These are phyloP conservation scores for Henningerozyma blattae DNA, from an alignment of 805 yeast species.

Conservation along the genomic window DNA sequence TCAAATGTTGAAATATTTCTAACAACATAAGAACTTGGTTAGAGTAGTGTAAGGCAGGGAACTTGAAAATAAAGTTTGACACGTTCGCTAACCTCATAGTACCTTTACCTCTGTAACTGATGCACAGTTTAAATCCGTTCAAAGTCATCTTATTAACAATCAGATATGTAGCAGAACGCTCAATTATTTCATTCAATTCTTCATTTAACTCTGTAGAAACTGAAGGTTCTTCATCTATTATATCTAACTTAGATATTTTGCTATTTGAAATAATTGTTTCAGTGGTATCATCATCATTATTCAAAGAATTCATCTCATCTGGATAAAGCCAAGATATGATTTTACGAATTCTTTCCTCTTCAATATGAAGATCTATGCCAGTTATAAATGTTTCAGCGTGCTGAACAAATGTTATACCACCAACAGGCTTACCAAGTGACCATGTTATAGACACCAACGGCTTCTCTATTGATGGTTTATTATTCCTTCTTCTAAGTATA, in stretches of 20 bases:
- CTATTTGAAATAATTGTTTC: background rate
- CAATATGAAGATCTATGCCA: conserved; percentile 65
- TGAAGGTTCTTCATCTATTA: background rate
- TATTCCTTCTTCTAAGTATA: background rate
- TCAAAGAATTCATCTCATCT: conserved; percentile 10
- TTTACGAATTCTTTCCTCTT: conserved; percentile 53
- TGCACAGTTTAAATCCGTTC: conserved; percentile 39
- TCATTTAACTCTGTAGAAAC: conserved; percentile 5
- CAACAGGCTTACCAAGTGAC: conserved; percentile 78
- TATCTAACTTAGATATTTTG: background rate
- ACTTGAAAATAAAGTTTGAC: conserved; percentile 50
- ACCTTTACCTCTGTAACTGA: conserved; percentile 72
- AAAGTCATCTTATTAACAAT: conserved; percentile 50
- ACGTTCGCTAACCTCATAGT: conserved; percentile 61
- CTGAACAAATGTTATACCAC: conserved; percentile 78
- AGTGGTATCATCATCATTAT: conserved; percentile 7
- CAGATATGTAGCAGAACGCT: conserved; percentile 60
- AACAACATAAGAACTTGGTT: conserved; percentile 62
- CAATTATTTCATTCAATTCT: conserved; percentile 53
- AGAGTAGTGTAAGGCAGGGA: conserved; percentile 49
- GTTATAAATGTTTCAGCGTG: conserved; percentile 45
- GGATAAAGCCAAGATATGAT: conserved; percentile 67
- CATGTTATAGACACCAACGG: conserved; percentile 38
- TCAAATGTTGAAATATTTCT: conserved; percentile 52
- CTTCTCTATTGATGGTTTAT: conserved; percentile 4